These are phyloP conservation scores for Jacaranda copaia DNA, from an alignment of 257 asterid species.

Conservation along the genomic window DNA sequence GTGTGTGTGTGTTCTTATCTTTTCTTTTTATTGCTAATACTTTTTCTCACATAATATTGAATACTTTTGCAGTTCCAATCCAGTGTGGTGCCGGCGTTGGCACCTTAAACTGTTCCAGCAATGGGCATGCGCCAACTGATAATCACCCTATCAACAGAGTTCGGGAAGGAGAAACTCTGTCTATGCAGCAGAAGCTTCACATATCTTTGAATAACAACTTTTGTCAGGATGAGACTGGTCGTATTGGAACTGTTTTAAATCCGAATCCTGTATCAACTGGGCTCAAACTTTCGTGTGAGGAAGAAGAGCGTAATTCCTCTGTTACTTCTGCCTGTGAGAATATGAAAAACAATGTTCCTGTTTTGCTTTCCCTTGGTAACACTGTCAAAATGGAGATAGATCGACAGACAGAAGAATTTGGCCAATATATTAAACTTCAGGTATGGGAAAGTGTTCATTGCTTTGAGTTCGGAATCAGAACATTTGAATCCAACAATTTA, in stretches of 20 bases:
- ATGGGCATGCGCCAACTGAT: slow-evolving; percentile 45
- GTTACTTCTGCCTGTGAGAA: slow-evolving; percentile 57
- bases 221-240: slow-evolving; percentile 48
- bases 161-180: slow-evolving; percentile 51
- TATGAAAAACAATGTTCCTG: slow-evolving; percentile 41
- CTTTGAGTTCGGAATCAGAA: background rate
- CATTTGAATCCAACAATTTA: background rate
- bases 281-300: slow-evolving; percentile 66
- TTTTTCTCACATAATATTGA: background rate
- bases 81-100: slow-evolving; percentile 53
- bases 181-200: slow-evolving; percentile 60
- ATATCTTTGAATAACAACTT: slow-evolving; percentile 55
- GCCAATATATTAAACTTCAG: slow-evolving; percentile 65
- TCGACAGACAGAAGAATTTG: slow-evolving; percentile 63
- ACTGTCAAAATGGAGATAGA: slow-evolving; percentile 59
- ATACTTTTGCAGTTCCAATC: slow-evolving; percentile 51
- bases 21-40: background rate
- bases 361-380: slow-evolving; percentile 45
- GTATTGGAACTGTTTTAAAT: slow-evolving; percentile 53
- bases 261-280: slow-evolving; percentile 73
- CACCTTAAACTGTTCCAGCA: slow-evolving; percentile 45
- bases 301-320: slow-evolving; percentile 62
- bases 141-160: slow-evolving; percentile 50
- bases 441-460: slow-evolving; percentile 36
- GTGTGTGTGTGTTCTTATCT: background rate